Conservation (phyloP, 805 yeast species). For the Cyberlindnera mycetangii region DNA sequence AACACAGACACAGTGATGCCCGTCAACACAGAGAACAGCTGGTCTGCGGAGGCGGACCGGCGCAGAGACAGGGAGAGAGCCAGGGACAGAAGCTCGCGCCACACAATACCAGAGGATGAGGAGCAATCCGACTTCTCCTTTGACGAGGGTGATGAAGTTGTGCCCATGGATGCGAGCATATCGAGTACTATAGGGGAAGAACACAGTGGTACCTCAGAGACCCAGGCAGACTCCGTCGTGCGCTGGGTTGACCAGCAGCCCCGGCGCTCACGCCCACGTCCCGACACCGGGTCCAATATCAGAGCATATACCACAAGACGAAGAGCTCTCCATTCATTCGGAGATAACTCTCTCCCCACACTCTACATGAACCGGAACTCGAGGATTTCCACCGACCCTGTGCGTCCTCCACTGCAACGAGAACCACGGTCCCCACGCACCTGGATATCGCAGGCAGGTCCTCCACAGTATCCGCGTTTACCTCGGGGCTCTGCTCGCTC, state of each 20-base stretch:
- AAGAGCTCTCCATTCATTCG: background rate
- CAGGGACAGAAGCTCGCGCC: background rate
- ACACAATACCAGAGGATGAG: background rate
- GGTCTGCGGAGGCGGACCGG: too few species aligned
- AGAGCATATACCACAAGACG: background rate
- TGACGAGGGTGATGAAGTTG: slow-evolving; percentile 1
- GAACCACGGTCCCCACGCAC: background rate
- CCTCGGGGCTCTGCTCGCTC: too few species aligned
- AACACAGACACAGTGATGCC: background rate
- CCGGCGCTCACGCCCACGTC: background rate
- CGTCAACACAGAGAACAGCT: background rate
- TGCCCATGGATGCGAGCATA: background rate
- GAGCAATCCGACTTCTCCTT: slow-evolving; percentile 3
- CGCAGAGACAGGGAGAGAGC: background rate
- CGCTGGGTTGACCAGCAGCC: slow-evolving; percentile 9
- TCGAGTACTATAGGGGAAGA: background rate
- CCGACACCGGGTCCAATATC: background rate
- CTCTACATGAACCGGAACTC: background rate
- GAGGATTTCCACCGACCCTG: background rate
- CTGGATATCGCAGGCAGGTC: background rate
- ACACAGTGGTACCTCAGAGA: background rate
- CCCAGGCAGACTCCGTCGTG: background rate
- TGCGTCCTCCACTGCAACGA: background rate
- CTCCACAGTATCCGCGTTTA: background rate
- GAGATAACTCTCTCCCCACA: background rate